Conservation (phyloP, 2,329 filamentous ascomycete genomes). For the Diaporthe amygdali region DNA sequence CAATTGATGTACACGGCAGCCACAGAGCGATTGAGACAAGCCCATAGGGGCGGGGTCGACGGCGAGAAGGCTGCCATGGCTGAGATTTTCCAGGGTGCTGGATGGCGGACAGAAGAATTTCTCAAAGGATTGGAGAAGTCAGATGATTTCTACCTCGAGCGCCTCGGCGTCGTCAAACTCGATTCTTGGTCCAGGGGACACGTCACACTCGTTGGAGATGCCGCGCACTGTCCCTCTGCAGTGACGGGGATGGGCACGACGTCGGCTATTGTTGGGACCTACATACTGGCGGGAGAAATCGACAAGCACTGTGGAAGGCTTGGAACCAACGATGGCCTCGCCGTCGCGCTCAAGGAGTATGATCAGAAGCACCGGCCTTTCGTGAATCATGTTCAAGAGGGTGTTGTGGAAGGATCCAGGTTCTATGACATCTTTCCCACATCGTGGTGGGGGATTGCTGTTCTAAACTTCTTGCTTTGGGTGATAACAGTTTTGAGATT, state of each 20-base stretch:
- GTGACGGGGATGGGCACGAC: slow-evolving; percentile 59
- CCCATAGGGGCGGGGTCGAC: slow-evolving; percentile 13
- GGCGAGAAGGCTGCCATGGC: slow-evolving; percentile 35
- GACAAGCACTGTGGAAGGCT: slow-evolving; percentile 28
- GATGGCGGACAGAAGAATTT: slow-evolving; percentile 42
- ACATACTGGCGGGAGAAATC: slow-evolving; percentile 62
- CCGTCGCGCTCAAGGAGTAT: slow-evolving; percentile 11
- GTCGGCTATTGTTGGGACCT: slow-evolving; percentile 53
- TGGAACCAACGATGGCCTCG: slow-evolving; percentile 6
- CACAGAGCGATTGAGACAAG: background rate
- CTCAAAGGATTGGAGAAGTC: slow-evolving; percentile 37
- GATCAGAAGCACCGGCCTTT: slow-evolving; percentile 16
- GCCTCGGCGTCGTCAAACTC: slow-evolving; percentile 50
- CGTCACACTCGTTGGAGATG: slow-evolving; percentile 59
- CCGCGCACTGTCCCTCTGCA: slow-evolving; percentile 54
- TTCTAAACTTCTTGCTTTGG: background rate
- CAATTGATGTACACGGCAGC: background rate
- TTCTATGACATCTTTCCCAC: background rate
- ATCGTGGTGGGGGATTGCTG: background rate
- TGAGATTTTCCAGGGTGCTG: slow-evolving; percentile 38
- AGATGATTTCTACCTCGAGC: slow-evolving; percentile 52
- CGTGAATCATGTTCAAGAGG: slow-evolving; percentile 3
- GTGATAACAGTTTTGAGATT: background rate
- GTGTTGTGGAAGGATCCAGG: background rate
- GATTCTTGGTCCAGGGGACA: slow-evolving; percentile 49